Evolutionary conservation across 805 yeast species (phyloP), one percentile per base, ranked within the genome.

Genomic region (Trichomonascus vanleenenianus): DNA sequence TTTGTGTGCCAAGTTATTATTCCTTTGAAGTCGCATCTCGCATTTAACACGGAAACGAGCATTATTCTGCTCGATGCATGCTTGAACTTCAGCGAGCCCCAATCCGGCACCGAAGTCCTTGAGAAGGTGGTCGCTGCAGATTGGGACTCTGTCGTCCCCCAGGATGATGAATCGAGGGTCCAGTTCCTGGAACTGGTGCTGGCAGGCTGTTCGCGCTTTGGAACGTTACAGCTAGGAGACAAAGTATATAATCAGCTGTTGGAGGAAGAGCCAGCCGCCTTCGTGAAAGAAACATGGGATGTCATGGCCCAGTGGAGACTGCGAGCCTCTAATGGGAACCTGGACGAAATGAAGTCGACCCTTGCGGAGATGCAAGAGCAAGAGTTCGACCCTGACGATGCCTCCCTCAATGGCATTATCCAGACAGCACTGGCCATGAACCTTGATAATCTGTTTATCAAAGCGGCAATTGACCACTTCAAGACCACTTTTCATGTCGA

Each of bases 221-320:
- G 30, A 2, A 8, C 11, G 7, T n/a, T 9, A 38, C 9, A 30
- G 4, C 3, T 32, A 5, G 42, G 39, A 3, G 11, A 15, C 19
- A 35, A 34, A 5, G 10, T 22, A 5, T 10, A 18, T 14, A 20
- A 12, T 30, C 11, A 25, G 14, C 34, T 30, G n/a, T 12, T 32
- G 18, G 14, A 27, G 20, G 39, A 27, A 14, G 20, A 19, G 9
- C 42, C 34, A 19, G 16, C 38, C n/a, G 46, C 37, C 10, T 25
- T 50, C 6, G 55, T 40, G 22, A 56, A 60, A 42, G 67, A 60
- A 30, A 58, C 67, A 1, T 64, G 67, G 67, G 67, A 64, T 42
- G 57, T 57, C 12, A 45, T 64, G 43, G 55, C 59, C 6, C 70
- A 64, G 41, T 66, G 65, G 65, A 37, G 55, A 2, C 8, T 22